These are phyloP conservation scores for Diaporthe nobilis DNA, from an alignment of 2,329 filamentous ascomycete genomes.

Conservation along the genomic window DNA sequence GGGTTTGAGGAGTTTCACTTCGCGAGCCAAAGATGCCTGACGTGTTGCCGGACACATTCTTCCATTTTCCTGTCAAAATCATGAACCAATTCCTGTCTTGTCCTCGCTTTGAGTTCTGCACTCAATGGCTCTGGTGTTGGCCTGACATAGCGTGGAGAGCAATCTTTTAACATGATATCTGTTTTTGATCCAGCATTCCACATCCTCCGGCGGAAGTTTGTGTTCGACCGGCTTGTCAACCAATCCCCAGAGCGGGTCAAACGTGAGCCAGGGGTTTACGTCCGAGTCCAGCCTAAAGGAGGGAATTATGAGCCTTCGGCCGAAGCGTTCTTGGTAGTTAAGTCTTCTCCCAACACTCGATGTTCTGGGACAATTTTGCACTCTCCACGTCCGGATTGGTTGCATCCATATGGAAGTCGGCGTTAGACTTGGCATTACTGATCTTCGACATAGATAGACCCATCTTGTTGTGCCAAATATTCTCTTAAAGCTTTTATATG, in stretches of 20 bases:
- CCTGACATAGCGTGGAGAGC: not conserved
- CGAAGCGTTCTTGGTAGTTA: conserved; percentile 5
- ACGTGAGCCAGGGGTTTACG: not conserved
- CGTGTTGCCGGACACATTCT: not conserved
- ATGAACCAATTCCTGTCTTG: conserved; percentile 2
- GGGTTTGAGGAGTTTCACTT: not conserved
- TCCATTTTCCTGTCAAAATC: not conserved
- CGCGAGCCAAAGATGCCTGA: not conserved
- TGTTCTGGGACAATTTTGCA: not conserved
- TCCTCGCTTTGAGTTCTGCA: conserved; percentile 23
- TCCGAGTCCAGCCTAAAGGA: not conserved
- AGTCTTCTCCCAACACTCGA: conserved; percentile 3
- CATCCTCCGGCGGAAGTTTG: no score
- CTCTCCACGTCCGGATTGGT: not conserved
- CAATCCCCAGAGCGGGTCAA: conserved; percentile 7
- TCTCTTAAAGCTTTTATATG: not conserved
- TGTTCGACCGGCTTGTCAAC: not conserved
- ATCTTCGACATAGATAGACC: not conserved
- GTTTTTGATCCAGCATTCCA: not conserved
- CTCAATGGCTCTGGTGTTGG: conserved; percentile 25
- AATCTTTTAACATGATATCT: not conserved
- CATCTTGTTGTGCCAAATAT: conserved; percentile 16
- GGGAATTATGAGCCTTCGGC: not conserved
- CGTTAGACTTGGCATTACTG: not conserved
- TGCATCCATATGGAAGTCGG: not conserved